Conservation (phyloP, 2,329 filamentous ascomycete genomes). For the Teratosphaeria epicoccoides region DNA sequence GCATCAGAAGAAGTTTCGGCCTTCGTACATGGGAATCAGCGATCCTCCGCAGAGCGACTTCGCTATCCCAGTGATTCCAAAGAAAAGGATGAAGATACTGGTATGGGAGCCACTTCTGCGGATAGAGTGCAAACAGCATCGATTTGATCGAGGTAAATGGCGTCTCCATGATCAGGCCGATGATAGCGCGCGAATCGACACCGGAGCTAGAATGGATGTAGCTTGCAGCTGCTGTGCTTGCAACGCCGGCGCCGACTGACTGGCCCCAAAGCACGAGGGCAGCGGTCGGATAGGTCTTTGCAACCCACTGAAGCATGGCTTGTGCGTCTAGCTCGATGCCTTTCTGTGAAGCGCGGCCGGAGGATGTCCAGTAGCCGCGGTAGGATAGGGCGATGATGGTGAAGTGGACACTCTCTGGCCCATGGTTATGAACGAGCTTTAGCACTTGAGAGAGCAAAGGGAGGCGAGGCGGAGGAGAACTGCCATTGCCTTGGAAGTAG, state of each 20-base stretch:
- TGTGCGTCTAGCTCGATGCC: conserved; percentile 60
- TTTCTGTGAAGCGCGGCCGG: conserved; percentile 57
- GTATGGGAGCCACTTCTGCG: conserved; percentile 71
- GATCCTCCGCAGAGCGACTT: conserved; percentile 31
- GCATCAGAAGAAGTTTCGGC: conserved; percentile 41
- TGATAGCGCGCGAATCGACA: conserved; percentile 24
- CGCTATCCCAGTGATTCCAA: conserved; percentile 47
- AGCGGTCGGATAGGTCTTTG: conserved; percentile 26
- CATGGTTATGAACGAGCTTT: conserved; percentile 27
- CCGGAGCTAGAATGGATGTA: conserved; percentile 22
- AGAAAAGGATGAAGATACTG: conserved; percentile 64
- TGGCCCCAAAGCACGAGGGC: conserved; percentile 62
- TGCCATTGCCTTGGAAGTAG: conserved; percentile 41
- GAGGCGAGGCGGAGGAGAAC: conserved; percentile 37
- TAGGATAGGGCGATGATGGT: conserved; percentile 44
- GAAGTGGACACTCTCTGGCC: conserved; percentile 15
- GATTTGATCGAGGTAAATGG: conserved; percentile 60
- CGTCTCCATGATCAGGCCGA: conserved; percentile 58
- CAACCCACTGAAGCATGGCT: conserved; percentile 54
- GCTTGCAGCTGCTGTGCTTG: conserved; percentile 47
- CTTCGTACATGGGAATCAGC: conserved; percentile 11
- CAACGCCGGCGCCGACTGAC: conserved; percentile 64
- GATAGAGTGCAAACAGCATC: conserved; percentile 64
- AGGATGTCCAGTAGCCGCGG: conserved; percentile 68
- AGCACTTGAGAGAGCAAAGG: conserved; percentile 38